Evolutionary conservation across 202 grass and related monocot genomes (phyloP).

Genomic region (Hordeum pubiflorum): DNA sequence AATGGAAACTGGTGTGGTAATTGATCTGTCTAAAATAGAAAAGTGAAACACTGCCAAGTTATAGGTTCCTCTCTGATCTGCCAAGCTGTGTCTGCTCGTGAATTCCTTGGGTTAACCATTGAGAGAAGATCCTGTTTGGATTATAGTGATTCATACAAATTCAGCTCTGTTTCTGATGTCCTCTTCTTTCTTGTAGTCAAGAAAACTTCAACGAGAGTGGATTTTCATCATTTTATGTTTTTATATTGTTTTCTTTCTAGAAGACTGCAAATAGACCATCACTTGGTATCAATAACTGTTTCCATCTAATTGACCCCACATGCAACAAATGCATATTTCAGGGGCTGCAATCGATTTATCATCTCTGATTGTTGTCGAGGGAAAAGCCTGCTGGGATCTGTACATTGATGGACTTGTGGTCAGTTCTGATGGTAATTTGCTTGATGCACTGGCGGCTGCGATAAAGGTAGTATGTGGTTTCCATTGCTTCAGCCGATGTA

Average conservation of each 20-base stretch:
- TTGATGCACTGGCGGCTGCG: constrained; percentile 67
- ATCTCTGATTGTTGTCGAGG: constrained; percentile 71
- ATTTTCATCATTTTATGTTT: not conserved
- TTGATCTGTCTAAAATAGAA: not conserved
- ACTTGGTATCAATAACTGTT: not conserved
- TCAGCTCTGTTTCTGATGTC: not conserved
- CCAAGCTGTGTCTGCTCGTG: not conserved
- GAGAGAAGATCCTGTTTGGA: not conserved
- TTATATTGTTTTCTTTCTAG: not conserved
- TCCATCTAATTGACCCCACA: constrained; percentile 5
- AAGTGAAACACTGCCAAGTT: not conserved
- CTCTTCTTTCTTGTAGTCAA: constrained; percentile 1
- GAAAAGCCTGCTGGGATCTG: constrained; percentile 79
- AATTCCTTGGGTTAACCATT: not conserved
- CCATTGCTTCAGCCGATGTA: not conserved
- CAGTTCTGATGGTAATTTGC: constrained; percentile 79
- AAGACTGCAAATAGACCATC: not conserved
- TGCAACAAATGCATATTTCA: constrained; percentile 35
- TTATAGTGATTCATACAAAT: not conserved
- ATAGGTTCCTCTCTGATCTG: not conserved
- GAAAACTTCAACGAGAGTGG: not conserved
- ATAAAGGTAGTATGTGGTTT: constrained; percentile 46
- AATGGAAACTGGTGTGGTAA: not conserved
- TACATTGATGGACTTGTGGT: constrained; percentile 76
- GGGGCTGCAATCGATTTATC: constrained; percentile 85